A percentile compares a stretch with the other conserved stretches of the same genome.
Conservation (phyloP, 768 basidiomycete species). For the Serpula lacrymans region DNA sequence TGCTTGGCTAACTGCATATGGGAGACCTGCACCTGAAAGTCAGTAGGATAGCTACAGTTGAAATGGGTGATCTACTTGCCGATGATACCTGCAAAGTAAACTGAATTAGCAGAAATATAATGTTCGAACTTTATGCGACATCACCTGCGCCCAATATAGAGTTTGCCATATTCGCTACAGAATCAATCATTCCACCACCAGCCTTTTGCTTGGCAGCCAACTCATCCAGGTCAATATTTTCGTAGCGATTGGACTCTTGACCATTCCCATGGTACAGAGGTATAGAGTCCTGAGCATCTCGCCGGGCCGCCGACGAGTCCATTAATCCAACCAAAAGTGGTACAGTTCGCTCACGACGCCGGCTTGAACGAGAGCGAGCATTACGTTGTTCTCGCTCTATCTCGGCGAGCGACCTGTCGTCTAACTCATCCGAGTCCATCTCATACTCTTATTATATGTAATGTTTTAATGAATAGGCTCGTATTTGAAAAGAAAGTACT, state of each 20-base stretch:
- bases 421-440: constrained; percentile 78
- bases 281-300: constrained; percentile 55
- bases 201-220: constrained; percentile 61
- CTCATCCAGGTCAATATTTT: constrained; percentile 65
- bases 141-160: constrained; percentile 91
- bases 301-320: constrained; percentile 55
- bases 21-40: constrained; percentile 56
- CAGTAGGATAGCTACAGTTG: constrained; percentile 9
- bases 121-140: constrained; percentile 13
- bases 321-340: constrained; percentile 80
- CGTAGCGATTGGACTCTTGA: constrained; percentile 27
- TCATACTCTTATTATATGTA: constrained; percentile 65
- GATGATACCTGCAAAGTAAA: constrained; percentile 58
- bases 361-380: constrained; percentile 24
- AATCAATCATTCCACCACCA: constrained; percentile 75
- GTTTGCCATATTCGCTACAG: constrained; percentile 93
- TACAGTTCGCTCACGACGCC: constrained; percentile 52
- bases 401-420: constrained; percentile 41
- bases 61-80: constrained; percentile 38
- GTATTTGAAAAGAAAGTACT: constrained; percentile 32
- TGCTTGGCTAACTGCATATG: constrained; percentile 92
- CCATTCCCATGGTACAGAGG: constrained; percentile 39
- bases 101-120: constrained; percentile 3
- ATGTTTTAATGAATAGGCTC: constrained; percentile 9
- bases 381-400: constrained; percentile 23